These are phyloP conservation scores for Rubroshorea leprosula DNA, from an alignment of 345 rosid genomes.

Conservation along the genomic window DNA sequence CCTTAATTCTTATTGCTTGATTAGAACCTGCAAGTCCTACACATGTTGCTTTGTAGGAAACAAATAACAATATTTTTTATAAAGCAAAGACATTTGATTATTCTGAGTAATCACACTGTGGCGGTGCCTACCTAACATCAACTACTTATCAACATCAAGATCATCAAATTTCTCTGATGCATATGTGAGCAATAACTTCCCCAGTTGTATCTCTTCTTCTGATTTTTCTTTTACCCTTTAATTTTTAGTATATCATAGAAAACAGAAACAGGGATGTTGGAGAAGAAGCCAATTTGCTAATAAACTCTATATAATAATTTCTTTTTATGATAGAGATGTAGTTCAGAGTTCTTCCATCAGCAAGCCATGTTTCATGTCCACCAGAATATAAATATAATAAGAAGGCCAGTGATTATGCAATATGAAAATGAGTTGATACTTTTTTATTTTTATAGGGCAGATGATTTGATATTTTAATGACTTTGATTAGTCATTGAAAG, in stretches of 20 bases:
- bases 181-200: no score
- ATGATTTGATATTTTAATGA: neutral
- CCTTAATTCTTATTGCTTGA: slow-evolving; percentile 15
- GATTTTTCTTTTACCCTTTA: no score
- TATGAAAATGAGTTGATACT: neutral
- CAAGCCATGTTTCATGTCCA: no score
- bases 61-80: slow-evolving; percentile 18
- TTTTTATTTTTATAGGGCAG: neutral
- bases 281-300: no score
- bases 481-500: slow-evolving; percentile 17
- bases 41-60: slow-evolving; percentile 28
- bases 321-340: no score
- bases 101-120: slow-evolving; percentile 8
- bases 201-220: no score
- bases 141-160: slow-evolving; percentile 13
- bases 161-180: no score
- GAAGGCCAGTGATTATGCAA: neutral
- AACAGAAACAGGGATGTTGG: no score
- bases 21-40: slow-evolving; percentile 25
- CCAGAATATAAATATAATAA: no score
- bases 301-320: no score
- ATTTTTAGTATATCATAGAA: no score
- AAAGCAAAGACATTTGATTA: slow-evolving; percentile 4
- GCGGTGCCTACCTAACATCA: slow-evolving; percentile 1
- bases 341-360: no score